Base-by-base conservation (phyloP, 2,329 filamentous ascomycete genomes). In the Alternaria sp. region DNA sequence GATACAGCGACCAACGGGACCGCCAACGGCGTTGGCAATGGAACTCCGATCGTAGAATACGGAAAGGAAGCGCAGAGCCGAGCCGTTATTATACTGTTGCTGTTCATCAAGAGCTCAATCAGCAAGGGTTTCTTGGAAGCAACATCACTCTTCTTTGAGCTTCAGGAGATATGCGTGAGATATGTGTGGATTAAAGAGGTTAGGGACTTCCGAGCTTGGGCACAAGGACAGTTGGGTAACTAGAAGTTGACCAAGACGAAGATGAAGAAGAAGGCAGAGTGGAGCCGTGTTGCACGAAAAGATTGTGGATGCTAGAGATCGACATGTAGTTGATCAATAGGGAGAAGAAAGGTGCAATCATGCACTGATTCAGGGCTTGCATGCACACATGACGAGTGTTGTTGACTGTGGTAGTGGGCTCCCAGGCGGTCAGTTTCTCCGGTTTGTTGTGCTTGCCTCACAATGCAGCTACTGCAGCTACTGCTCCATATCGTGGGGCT, bases 151-250 rank as follows among this genome's bases (percentile, higher is more conserved):
- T 76, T 75, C 41, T 80, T 74, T 58, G 79, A 81, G 59, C 78
- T 81, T 34, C 73, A 79, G 49, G 79, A 80, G 66, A 77, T 81
- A 60, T 78, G 76, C 38, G 72, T 77, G 43, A 59, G 78, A 52
- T 81, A 78, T 63, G 70, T 80, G 30, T 80, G 78, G 74, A 74
- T 81, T 16, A 74, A 65, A 57, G 79, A 81, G 57, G 79, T 81
- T 7, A 71, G 79, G 32, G 78, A 78, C 28, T 80, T 81, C 62
- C 74, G 71, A 58, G 54, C 43, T 12, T 76, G 74, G 66, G 57
- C 77, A 16, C 52, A 60, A 27, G 53, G 45, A 6, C 45, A 54
- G 43, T 30, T 56, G 22, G 45, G 28, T 22, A 41, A 38, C 22
- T 60, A 55, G 68, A 71, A 49, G 72, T 65, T 34, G 25, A 34